These are phyloP conservation scores for Coemansia sp. DNA, from an alignment of 192 early-diverging fungal genomes.

Conservation along the genomic window DNA sequence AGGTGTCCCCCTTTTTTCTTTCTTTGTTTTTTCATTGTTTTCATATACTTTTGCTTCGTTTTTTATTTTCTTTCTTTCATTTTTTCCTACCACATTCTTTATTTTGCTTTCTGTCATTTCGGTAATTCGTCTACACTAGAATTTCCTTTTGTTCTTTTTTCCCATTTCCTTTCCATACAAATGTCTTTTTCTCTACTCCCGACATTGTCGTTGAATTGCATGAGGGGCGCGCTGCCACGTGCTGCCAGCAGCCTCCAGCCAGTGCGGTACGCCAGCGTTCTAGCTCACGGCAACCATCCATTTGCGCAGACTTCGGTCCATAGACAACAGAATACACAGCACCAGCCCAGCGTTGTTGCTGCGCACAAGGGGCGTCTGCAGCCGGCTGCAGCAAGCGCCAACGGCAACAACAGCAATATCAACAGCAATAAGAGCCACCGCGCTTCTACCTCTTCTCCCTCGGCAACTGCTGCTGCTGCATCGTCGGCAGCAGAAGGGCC, in stretches of 20 bases:
- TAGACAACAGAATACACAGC: neutral
- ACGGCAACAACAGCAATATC: neutral
- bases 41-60: neutral
- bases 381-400: neutral
- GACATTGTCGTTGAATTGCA: neutral
- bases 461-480: neutral
- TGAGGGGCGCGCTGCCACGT: neutral
- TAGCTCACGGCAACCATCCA: constrained; percentile 3
- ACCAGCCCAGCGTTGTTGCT: too few species aligned
- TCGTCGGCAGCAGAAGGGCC: neutral
- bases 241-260: neutral
- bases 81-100: neutral
- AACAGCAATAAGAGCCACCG: neutral
- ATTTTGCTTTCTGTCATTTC: too few species aligned
- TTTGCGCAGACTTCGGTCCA: neutral
- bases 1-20: constrained; percentile 6
- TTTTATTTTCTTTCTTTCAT: constrained; percentile 9
- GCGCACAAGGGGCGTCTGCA: too few species aligned
- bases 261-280: constrained; percentile 19
- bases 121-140: too few species aligned
- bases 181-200: neutral
- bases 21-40: constrained; percentile 7
- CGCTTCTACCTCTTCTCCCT: neutral
- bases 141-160: neutral
- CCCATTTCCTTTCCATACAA: neutral